Evolutionary conservation across 2,329 filamentous ascomycete species (phyloP), one percentile per base, ranked within the genome.

Genomic region (Drechslera avenae): DNA sequence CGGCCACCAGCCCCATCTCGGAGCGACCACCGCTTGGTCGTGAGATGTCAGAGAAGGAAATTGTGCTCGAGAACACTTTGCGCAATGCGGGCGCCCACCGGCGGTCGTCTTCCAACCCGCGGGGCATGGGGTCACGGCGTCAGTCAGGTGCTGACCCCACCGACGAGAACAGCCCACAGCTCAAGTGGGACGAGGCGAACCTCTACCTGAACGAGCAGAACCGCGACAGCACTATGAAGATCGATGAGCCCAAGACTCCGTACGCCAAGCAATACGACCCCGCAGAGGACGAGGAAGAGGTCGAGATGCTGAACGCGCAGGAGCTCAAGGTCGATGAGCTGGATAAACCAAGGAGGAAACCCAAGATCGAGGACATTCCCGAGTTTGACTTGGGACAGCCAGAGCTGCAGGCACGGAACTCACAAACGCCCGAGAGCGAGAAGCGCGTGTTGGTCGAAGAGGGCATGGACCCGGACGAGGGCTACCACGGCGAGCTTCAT

Each of bases 101-200:
- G 43, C 87, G 90, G 55, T 93, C 89, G 16, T 94, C 90, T 0
- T 93, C 90, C 2, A 84, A 84, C 19, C 82, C 86, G 2, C 83
- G 83, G 57, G 84, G 85, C 4, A 82, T 82, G 23, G 81, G 84
- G 7, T 88, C 86, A n/a, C 88, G 91, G 47, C 87, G 90, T 42
- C 87, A 87, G 59, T 92, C 89, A 4, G 73, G 72, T 26, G 64
- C 78, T 52, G 75, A 79, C 53, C 74, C 78, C 37, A 73, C 79
- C 14, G 82, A 85, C 42, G 82, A 85, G 40, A 81, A 80, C 50
- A 86, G 83, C 51, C 88, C 89, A 57, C 87, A 91, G 56, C 81
- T 99, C 62, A 96, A 97, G 78, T 99, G 94, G 94, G 94, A 99
- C 74, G 94, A 99, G 79, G 94, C 90, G 37, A 99, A 99, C 71